phyloP scores from a whole-genome alignment of 345 rosid species.

The Carallia pectinifolia region DNA sequence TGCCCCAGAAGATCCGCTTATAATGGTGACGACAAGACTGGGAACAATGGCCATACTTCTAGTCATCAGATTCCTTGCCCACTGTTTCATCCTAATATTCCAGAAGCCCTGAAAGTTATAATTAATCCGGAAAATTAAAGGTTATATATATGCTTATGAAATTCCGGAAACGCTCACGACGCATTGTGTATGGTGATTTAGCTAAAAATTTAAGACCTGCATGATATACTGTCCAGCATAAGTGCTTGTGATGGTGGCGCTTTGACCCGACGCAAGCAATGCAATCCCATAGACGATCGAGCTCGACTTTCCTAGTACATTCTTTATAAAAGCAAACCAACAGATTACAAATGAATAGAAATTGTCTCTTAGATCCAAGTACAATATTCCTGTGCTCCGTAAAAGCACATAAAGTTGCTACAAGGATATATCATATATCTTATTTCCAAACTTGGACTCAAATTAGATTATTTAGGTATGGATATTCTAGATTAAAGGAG shows the following conservation, averaged over 20 bases:
- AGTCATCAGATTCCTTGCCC: conserved; percentile 27
- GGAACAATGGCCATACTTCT: conserved; percentile 24
- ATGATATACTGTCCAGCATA: conserved; percentile 59
- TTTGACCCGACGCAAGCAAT: conserved; percentile 60
- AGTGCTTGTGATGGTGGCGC: conserved; percentile 58
- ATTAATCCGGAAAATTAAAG: not conserved
- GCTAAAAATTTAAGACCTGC: conserved; percentile 31
- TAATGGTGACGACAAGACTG: conserved; percentile 23
- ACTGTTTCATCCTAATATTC: conserved; percentile 16
- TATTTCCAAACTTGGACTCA: not conserved
- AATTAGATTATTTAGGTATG: not conserved
- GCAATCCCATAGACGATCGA: conserved; percentile 43
- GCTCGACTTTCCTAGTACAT: conserved; percentile 50
- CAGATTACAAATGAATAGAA: no score
- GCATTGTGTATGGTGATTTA: not conserved
- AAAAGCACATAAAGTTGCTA: not conserved
- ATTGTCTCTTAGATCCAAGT: no score
- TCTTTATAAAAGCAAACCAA: conserved; percentile 24
- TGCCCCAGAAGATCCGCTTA: conserved; percentile 27
- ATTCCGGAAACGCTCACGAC: not conserved
- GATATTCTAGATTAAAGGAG: not conserved
- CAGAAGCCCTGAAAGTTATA: conserved; percentile 7
- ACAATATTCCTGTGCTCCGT: no score
- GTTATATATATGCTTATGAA: not conserved
- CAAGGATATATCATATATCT: not conserved